Base-by-base conservation (phyloP, 2,329 filamentous ascomycete species). In the Sarocladiaceae sp. region DNA sequence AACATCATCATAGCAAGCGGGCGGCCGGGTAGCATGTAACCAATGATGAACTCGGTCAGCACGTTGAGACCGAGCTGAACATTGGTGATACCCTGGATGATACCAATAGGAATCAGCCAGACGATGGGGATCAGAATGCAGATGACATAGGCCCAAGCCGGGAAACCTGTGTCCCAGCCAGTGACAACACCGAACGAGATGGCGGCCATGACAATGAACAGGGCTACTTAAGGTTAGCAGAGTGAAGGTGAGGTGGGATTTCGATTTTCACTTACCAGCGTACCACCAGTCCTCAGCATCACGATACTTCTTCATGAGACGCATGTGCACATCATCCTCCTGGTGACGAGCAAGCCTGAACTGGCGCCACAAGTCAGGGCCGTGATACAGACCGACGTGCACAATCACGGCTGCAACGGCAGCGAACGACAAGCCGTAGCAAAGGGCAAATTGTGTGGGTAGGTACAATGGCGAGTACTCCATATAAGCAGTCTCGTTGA, bases 1-100 rank as follows among this genome's bases (percentile, higher is more conserved):
- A 89, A 89, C 70, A 89, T 78, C 85, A 90, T 90, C 77, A 88
- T 84, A 46, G 84, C 84, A 55, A 89, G 73, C 2, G 86, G 86
- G 3, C 77, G 77, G 23, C 86, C 86, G 0, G 86, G 86, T 48
- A 86, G 78, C 75, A 89, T 85, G 66, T 89, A 89, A 5, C 86
- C 86, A 55, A 86, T 78, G 54, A 90, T 77, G 59, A 86, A 87
- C 63, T 88, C 85, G n/a, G 84, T 86, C 54, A 89, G 68, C 17
- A 90, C 84, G 58, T 88, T 88, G 20, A 89, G 72, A 4, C 84
- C 84, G 3, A 88, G 72, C 62, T 83, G 79, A 50, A 79, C 78
- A 63, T 83, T 83, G 37, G 80, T 81, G 52, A 83, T 77, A 52
- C 78, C 81, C 61, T 83, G 79, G 44, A 84, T 73, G 56, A 85